phyloP scores from a whole-genome alignment of 1,284 basidiomycete species.

The Mycena sp. region DNA sequence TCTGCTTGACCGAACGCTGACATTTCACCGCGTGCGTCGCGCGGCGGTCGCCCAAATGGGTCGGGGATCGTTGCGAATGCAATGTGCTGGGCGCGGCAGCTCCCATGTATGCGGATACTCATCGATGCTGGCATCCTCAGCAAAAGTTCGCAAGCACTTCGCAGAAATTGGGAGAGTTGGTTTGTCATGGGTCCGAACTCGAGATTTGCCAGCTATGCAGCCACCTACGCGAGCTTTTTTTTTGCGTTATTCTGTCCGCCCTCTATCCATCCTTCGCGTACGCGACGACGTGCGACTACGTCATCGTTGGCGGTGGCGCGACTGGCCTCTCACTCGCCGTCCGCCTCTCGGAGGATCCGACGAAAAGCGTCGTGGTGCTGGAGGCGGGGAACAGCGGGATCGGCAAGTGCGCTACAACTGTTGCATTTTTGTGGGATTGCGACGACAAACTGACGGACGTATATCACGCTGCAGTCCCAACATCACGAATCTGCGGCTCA shows the following conservation, averaged over 20 bases:
- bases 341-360: slow-evolving; percentile 68
- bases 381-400: slow-evolving; percentile 60
- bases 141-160: no score
- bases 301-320: slow-evolving; percentile 66
- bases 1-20: no score
- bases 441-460: neutral
- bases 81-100: no score
- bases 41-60: no score
- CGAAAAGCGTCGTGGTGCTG: slow-evolving; percentile 68
- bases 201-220: no score
- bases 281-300: slow-evolving; percentile 52
- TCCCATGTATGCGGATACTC: no score
- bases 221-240: no score
- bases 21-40: no score
- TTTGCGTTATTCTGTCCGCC: neutral
- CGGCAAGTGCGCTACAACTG: slow-evolving; percentile 8
- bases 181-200: no score
- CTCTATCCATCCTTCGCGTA: neutral
- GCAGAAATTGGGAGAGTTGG: no score
- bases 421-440: neutral
- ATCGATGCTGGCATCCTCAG: no score
- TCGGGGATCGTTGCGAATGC: no score
- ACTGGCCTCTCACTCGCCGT: slow-evolving; percentile 71
- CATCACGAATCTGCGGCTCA: slow-evolving; percentile 23
- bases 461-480: slow-evolving; percentile 11